These are phyloP conservation scores for Colletotrichum agaves DNA, from an alignment of 2,329 filamentous ascomycete species.

Conservation along the genomic window DNA sequence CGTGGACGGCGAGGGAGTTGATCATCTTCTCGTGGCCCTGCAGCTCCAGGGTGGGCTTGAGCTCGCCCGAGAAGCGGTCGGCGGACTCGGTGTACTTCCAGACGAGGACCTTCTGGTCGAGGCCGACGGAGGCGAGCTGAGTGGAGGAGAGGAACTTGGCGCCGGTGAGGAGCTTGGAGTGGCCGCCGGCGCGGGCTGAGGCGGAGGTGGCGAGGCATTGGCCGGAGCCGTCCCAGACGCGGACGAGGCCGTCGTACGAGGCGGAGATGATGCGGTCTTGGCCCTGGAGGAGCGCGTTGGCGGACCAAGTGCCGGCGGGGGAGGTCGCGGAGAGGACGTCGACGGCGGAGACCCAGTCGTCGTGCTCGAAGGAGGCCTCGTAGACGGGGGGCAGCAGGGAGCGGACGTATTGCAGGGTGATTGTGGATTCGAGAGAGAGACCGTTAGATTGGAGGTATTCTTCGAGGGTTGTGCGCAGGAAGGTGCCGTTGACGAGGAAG, in stretches of 20 bases:
- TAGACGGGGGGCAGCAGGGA: constrained; percentile 90
- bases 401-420: constrained; percentile 92
- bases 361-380: constrained; percentile 93
- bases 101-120: constrained; percentile 86
- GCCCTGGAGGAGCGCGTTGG: constrained; percentile 59
- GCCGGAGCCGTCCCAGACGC: constrained; percentile 92
- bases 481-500: constrained; percentile 94
- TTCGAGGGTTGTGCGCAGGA: constrained; percentile 88
- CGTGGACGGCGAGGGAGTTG: constrained; percentile 79
- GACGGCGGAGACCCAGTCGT: constrained; percentile 94
- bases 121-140: constrained; percentile 82
- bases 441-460: constrained; percentile 89
- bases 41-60: constrained; percentile 82
- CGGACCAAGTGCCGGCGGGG: constrained; percentile 66
- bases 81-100: constrained; percentile 86
- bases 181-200: constrained; percentile 73
- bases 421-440: constrained; percentile 86
- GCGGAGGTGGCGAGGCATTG: constrained; percentile 82
- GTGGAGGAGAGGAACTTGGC: constrained; percentile 83
- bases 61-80: constrained; percentile 67
- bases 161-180: constrained; percentile 81
- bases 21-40: constrained; percentile 83
- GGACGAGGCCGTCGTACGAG: constrained; percentile 88
- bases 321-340: constrained; percentile 81
- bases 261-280: constrained; percentile 86